Evolutionary conservation across 2,329 filamentous ascomycete genomes (phyloP).

Genomic region (Emmonsiellopsis sp.): DNA sequence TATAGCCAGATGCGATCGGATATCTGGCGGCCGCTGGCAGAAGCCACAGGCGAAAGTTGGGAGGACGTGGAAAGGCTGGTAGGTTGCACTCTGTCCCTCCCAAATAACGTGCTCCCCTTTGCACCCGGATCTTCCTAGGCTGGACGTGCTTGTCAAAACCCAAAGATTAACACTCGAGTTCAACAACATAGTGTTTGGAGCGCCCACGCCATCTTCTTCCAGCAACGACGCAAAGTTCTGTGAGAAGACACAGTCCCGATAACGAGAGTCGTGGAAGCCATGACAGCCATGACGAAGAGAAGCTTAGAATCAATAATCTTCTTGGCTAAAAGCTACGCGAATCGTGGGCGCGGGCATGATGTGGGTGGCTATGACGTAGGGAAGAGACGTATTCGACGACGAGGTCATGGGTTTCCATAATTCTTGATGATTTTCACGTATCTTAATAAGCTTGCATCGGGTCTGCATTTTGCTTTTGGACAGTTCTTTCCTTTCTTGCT

Average conservation of each 20-base stretch:
- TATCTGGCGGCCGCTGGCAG: constrained; percentile 70
- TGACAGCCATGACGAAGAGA: constrained; percentile 14
- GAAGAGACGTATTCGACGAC: neutral
- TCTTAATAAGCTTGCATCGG: constrained; percentile 1
- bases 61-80: constrained; percentile 74
- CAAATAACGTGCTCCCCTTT: neutral
- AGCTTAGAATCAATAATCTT: constrained; percentile 11
- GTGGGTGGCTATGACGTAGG: neutral
- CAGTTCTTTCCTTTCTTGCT: neutral
- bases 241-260: constrained; percentile 7
- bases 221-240: constrained; percentile 1
- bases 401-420: neutral
- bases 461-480: constrained; percentile 2
- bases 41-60: constrained; percentile 49
- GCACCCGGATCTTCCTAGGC: neutral
- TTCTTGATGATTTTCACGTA: neutral
- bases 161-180: neutral
- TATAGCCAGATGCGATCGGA: constrained; percentile 73
- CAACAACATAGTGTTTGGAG: constrained; percentile 15
- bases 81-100: constrained; percentile 21
- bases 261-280: constrained; percentile 8
- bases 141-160: neutral
- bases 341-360: neutral
- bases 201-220: constrained; percentile 13
- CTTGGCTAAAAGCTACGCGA: constrained; percentile 5